Conservation (phyloP, 2,329 filamentous ascomycete genomes). For the Scorias spongiosa region DNA sequence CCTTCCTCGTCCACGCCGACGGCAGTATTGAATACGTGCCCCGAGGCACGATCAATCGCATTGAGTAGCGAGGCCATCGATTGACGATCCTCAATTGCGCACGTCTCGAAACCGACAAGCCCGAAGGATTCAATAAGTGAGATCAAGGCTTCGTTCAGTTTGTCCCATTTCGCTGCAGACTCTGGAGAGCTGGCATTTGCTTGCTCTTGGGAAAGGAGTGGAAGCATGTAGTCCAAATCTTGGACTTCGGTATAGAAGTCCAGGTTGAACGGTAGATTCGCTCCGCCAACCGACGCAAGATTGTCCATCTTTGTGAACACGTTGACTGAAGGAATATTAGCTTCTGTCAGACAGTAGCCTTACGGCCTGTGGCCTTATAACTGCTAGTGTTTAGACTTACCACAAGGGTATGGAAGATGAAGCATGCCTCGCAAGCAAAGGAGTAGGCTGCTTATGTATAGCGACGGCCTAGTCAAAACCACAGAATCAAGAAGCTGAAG, state of each 20-base stretch:
- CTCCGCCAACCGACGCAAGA: slow-evolving; percentile 53
- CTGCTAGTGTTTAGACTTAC: slow-evolving; percentile 3
- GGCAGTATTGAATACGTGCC: slow-evolving; percentile 80
- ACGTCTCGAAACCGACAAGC: slow-evolving; percentile 78
- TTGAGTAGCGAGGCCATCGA: slow-evolving; percentile 88
- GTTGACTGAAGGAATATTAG: slow-evolving; percentile 42
- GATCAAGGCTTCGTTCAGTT: slow-evolving; percentile 74
- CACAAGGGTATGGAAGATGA: slow-evolving; percentile 86
- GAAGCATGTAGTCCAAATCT: slow-evolving; percentile 71
- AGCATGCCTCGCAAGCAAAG: slow-evolving; percentile 92
- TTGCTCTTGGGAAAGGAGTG: slow-evolving; percentile 64
- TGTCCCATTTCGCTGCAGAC: slow-evolving; percentile 50
- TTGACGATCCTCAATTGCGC: slow-evolving; percentile 92
- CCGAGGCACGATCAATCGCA: slow-evolving; percentile 79
- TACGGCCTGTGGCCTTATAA: neutral
- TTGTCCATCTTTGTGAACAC: slow-evolving; percentile 98
- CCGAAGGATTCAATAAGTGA: slow-evolving; percentile 79
- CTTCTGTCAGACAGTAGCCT: neutral
- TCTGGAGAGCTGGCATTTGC: slow-evolving; percentile 29
- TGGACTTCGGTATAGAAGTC: slow-evolving; percentile 97
- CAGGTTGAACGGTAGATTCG: slow-evolving; percentile 81
- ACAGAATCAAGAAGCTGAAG: slow-evolving; percentile 91
- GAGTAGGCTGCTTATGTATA: slow-evolving; percentile 88
- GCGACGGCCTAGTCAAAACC: slow-evolving; percentile 77
- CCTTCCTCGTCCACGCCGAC: slow-evolving; percentile 71